Base-by-base conservation (phyloP, 345 rosid species). In the Geranium brycei region DNA sequence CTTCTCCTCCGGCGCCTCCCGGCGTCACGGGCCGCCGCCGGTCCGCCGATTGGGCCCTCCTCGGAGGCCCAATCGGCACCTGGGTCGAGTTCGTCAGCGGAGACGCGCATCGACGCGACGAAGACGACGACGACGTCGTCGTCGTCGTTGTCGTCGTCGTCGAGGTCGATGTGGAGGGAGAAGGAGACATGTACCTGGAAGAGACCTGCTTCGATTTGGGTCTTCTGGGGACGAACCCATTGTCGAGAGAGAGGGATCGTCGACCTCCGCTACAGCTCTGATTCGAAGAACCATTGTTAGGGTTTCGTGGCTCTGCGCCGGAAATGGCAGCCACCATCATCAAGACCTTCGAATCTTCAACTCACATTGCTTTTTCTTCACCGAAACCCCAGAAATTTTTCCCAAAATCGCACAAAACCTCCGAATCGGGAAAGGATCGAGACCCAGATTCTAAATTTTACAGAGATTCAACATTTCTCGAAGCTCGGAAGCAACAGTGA, bases 101-200 rank as follows among this genome's bases (percentile, higher is more conserved):
- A 7, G 95, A 91, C 53, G 86, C 78, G 70, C 64, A 82, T 68
- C 97, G 78, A 60, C 80, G 60, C 2, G 83, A 68, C 62, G 69
- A 69, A 11, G 83, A 79, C 15, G 85, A 72, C n/a, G 95, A 64
- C 5, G 66, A 64, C 3, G 83, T 69, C 23, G 74, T 72, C 1
- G 81, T 57, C 0, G 81, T 62, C 0, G 89, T 70, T 4, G 87
- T 74, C 0, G 87, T 70, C 19, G 87, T 67, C 32, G 71, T 58
- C 0, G 90, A 69, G 41, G 79, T 53, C 7, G 96, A 78, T 31
- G 88, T 69, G 47, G 91, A 84, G 62, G 92, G 91, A 68, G 96
- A 91, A 76, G 95, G 89, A n/a, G 98, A 91, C 71, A 91, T 69
- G 75, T 91, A 91, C 61, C 98, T 85, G 19, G 90, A 87, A 32